phyloP scores from a whole-genome alignment of 148 eudicot species.

The Dysphania ambrosioides region DNA sequence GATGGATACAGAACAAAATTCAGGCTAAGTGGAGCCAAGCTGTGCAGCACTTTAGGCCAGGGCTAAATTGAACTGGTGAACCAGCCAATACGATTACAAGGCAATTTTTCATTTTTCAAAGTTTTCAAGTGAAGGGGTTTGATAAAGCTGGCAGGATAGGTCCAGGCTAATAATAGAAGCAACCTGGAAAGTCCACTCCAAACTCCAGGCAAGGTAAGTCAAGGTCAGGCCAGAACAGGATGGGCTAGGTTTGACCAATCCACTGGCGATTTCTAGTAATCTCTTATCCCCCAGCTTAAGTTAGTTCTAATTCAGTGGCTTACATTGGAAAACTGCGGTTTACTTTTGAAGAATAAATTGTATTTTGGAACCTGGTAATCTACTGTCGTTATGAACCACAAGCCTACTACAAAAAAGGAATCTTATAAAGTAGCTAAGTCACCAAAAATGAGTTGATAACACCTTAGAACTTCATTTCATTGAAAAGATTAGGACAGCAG shows the following conservation, averaged over 20 bases:
- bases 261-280: neutral
- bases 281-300: neutral
- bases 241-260: neutral
- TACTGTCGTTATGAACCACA: neutral
- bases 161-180: neutral
- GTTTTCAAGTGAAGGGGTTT: neutral
- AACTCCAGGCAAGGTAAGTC: neutral
- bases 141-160: neutral
- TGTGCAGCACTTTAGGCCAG: too few relatives aligned
- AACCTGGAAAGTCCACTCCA: neutral
- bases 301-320: too few relatives aligned
- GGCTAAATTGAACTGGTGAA: neutral
- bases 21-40: too few relatives aligned
- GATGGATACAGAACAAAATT: neutral
- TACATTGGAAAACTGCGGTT: neutral
- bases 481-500: neutral
- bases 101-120: neutral
- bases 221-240: neutral
- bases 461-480: neutral
- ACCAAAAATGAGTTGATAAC: neutral
- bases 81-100: neutral
- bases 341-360: neutral
- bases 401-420: neutral
- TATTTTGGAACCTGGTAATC: neutral
- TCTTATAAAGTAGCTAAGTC: neutral